Conservation (phyloP, 352 stramenopile species). For the Globisporangium recalcitrans region DNA sequence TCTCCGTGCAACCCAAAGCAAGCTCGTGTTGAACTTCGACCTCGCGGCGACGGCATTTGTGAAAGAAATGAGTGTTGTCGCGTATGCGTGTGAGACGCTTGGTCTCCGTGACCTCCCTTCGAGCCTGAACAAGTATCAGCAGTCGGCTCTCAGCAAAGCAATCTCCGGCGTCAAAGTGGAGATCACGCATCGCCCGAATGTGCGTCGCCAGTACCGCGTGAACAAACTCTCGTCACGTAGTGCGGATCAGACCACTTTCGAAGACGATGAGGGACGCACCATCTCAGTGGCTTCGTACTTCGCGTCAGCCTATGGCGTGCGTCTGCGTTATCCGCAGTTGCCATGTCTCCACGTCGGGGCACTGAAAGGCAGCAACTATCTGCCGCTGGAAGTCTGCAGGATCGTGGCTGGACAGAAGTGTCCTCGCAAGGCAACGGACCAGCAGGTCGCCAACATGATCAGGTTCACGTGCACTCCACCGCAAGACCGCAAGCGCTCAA, state of each 20-base stretch:
- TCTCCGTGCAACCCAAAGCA: constrained; percentile 56
- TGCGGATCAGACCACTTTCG: constrained; percentile 47
- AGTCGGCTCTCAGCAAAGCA: constrained; percentile 45
- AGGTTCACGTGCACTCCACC: constrained; percentile 52
- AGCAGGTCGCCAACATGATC: constrained; percentile 84
- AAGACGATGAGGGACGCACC: constrained; percentile 44
- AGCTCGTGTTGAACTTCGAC: constrained; percentile 66
- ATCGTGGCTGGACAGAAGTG: constrained; percentile 70
- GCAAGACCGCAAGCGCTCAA: constrained; percentile 47
- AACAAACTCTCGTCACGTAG: constrained; percentile 49
- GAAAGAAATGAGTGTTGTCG: constrained; percentile 44
- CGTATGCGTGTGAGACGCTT: constrained; percentile 40
- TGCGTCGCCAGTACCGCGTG: constrained; percentile 56
- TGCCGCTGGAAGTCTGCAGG: constrained; percentile 81
- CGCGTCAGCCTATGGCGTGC: constrained; percentile 37
- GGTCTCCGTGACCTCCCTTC: constrained; percentile 24
- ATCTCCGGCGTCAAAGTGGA: constrained; percentile 61
- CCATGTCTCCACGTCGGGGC: constrained; percentile 80
- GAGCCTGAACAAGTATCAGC: constrained; percentile 35
- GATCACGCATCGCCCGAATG: constrained; percentile 54
- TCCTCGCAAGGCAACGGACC: constrained; percentile 72
- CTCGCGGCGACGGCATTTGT: constrained; percentile 70
- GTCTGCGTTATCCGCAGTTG: constrained; percentile 61
- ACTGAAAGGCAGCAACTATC: constrained; percentile 65
- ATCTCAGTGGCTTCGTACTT: constrained; percentile 65